Evolutionary conservation across 495 filamentous ascomycete genomes (phyloP), one percentile per base, ranked within the genome.

Genomic region (Penicillium taxi): DNA sequence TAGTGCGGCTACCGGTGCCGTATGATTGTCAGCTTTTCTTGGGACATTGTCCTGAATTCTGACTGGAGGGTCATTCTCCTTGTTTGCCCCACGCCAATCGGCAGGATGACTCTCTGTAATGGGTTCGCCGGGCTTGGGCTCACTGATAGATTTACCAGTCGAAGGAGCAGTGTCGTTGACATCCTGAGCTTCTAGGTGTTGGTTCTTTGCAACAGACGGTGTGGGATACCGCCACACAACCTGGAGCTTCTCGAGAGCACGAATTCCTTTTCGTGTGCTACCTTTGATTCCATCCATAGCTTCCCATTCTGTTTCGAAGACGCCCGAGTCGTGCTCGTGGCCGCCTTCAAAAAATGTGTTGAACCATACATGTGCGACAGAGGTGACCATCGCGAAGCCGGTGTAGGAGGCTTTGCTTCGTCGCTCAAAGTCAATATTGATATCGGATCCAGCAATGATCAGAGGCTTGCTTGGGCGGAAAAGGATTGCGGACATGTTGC

Each of bases 301-400:
- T 3, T 81, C 77, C 78, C 78, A 84, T 3, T 68, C 61, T 6
- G 72, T 73, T 35, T 80, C 75, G 49, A 83, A 82, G 15, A 80
- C 69, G 17, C 78, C 78, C 0, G 68, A 69, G 35, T 65, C 56
- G 26, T 66, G 47, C 45, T 87, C 76, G 11, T 83, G 70, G 42
- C 79, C 73, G 9, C 87, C 88, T 62, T 96, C 91, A 44, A 96
- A 96, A 62, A 80, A 96, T 2, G 81, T 63, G 50, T 98, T 98
- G 64, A 94, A 94, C 91, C 91, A 98, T 20, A 95, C 83, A 41
- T 96, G 88, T 1, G 89, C 86, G 23, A 96, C 80, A 0, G 87
- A 79, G 4, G 89, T 96, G 6, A 95, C 87, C 78, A 96, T 83
- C 4, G 85, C 84, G 45, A 84, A 75, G 4, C 82, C 84, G 0